Conservation (phyloP, 495 filamentous ascomycete species). For the Trypethelium eluteriae region DNA sequence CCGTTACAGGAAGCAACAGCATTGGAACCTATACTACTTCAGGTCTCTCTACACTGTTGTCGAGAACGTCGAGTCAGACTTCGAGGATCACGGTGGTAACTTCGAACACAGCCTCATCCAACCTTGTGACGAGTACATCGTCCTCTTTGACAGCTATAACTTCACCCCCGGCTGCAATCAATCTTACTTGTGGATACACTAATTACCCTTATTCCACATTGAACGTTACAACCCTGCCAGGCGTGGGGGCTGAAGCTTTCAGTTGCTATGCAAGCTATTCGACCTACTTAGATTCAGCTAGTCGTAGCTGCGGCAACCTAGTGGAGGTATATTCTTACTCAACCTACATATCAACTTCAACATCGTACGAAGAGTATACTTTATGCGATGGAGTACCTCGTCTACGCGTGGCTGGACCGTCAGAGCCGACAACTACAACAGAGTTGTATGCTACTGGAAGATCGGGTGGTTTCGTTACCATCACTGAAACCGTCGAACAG, state of each 20-base stretch:
- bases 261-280: constrained; percentile 7
- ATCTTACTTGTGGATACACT: neutral
- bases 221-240: neutral
- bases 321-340: constrained; percentile 3
- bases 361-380: neutral
- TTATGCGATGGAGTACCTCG: constrained; percentile 8
- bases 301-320: neutral
- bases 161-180: neutral
- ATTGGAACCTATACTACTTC: neutral
- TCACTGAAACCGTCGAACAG: constrained; percentile 6
- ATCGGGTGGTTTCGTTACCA: neutral
- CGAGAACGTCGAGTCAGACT: neutral
- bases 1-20: neutral
- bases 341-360: neutral
- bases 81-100: no score
- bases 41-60: neutral
- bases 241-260: neutral
- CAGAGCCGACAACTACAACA: constrained; percentile 1
- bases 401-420: neutral
- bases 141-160: neutral
- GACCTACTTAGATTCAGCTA: neutral
- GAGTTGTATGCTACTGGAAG: neutral
- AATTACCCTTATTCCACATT: neutral
- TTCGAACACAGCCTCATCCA: no score
- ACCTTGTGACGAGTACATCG: neutral